Evolutionary conservation across 129 eudicot genomes (phyloP), one percentile per base, ranked within the genome.

Genomic region (Kitagawia praeruptora): DNA sequence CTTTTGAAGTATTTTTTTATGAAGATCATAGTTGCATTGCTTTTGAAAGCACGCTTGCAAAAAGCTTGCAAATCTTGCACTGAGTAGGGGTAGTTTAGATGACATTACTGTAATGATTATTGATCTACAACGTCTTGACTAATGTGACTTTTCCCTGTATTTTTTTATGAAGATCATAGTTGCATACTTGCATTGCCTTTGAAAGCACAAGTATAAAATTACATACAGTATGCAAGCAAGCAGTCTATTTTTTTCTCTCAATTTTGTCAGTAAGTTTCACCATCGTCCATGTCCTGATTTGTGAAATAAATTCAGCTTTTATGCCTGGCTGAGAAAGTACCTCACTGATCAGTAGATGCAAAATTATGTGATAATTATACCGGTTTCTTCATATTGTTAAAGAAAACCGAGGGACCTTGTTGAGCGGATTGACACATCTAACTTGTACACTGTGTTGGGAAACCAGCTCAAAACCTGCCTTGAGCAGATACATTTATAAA

Each of bases 1-100:
- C n/a, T n/a, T n/a, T n/a, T n/a, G n/a, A n/a, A n/a, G n/a, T n/a
- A n/a, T n/a, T n/a, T n/a, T n/a, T n/a, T n/a, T n/a, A n/a, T n/a
- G n/a, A n/a, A n/a, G n/a, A n/a, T 49, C 47, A 19, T 76, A 64
- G 37, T 28, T 47, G 34, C 34, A 31, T n/a, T n/a, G n/a, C n/a
- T n/a, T n/a, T n/a, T n/a, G n/a, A n/a, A n/a, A n/a, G n/a, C 34
- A 31, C 34, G 89, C 98, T 82, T 94, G 98, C 81, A 91, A 86
- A 84, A 93, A 96, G 85, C 98, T 96, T 75, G 91, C 77, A 39
- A 82, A 89, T 70, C 97, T 96, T 86, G 98, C 95, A 48, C 91
- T 90, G 67, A 84, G 83, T 63, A 87, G 93, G 85, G 99, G 99
- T 86, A 89, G 99, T 91, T 85, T 90, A 81, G 99, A 96, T 87